A percentile compares a stretch with the other conserved stretches of the same genome.
These are phyloP conservation scores for Annulohypoxylon stygium DNA, from an alignment of 495 filamentous ascomycete species.

Conservation along the genomic window DNA sequence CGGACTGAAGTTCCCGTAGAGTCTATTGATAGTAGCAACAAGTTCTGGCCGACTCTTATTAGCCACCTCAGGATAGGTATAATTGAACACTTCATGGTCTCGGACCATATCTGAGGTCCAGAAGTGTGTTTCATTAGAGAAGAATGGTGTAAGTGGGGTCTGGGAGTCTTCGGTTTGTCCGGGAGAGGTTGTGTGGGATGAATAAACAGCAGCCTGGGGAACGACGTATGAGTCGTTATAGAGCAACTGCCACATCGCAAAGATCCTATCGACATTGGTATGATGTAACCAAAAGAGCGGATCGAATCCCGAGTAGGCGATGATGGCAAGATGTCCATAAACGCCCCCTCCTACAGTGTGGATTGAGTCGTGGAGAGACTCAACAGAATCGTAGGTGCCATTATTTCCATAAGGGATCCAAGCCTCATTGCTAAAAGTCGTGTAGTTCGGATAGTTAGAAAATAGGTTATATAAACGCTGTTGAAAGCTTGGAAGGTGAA, in stretches of 20 bases:
- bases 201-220: slow-evolving; percentile 58
- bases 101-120: slow-evolving; percentile 64
- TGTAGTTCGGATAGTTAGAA: slow-evolving; percentile 69
- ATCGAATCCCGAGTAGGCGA: slow-evolving; percentile 78
- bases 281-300: slow-evolving; percentile 81
- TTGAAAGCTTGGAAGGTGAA: slow-evolving; percentile 57
- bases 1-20: slow-evolving; percentile 64
- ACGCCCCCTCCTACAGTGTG: slow-evolving; percentile 68
- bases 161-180: slow-evolving; percentile 57
- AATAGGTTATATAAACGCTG: slow-evolving; percentile 72
- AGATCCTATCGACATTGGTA: slow-evolving; percentile 74
- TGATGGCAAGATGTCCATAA: slow-evolving; percentile 73
- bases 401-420: slow-evolving; percentile 56
- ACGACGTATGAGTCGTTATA: slow-evolving; percentile 70
- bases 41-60: slow-evolving; percentile 53
- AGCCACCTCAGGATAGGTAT: slow-evolving; percentile 71
- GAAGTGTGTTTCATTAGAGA: slow-evolving; percentile 57
- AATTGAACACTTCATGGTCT: slow-evolving; percentile 64
- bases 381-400: slow-evolving; percentile 66
- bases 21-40: slow-evolving; percentile 63
- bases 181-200: slow-evolving; percentile 65
- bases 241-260: slow-evolving; percentile 79
- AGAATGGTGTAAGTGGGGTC: slow-evolving; percentile 64
- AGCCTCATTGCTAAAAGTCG: slow-evolving; percentile 69
- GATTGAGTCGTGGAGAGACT: slow-evolving; percentile 74